Conservation (phyloP, 352 stramenopile genomes). For the Peronospora farinosa region DNA sequence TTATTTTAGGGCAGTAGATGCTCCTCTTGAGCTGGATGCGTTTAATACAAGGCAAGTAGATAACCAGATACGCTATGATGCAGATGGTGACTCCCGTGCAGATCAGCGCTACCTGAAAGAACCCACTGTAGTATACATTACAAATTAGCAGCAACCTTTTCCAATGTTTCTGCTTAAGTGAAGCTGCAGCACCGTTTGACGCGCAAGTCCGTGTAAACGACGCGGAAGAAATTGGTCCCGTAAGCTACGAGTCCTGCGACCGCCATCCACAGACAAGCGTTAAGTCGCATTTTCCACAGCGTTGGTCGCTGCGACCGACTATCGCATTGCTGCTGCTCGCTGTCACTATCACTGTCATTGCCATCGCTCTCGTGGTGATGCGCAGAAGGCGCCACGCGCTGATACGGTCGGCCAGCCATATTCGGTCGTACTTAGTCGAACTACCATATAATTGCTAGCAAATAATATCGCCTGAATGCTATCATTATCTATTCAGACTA, state of each 20-base stretch:
- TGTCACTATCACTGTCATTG: conserved; percentile 34
- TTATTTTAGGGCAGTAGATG: conserved; percentile 90
- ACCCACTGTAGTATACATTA: conserved; percentile 37
- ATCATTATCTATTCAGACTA: no score
- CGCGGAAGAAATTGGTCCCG: conserved; percentile 62
- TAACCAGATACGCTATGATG: conserved; percentile 81
- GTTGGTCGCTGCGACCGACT: conserved; percentile 43
- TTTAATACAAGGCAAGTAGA: conserved; percentile 85
- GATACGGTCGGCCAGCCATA: conserved; percentile 35
- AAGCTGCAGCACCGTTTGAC: conserved; percentile 30
- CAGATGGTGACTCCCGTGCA: conserved; percentile 79
- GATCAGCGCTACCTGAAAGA: conserved; percentile 72
- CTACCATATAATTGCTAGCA: neutral
- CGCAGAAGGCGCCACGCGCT: conserved; percentile 47
- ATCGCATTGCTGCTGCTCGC: conserved; percentile 20
- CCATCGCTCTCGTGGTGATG: conserved; percentile 35
- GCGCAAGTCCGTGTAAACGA: conserved; percentile 56
- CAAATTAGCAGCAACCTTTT: conserved; percentile 1
- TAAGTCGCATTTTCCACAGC: conserved; percentile 62
- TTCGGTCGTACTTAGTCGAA: conserved; percentile 11
- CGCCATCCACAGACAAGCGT: conserved; percentile 71
- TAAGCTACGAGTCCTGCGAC: conserved; percentile 45
- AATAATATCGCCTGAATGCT: no score
- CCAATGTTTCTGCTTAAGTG: neutral
- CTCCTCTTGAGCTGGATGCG: conserved; percentile 81